Evolutionary conservation across 2,329 filamentous ascomycete species (phyloP).

Genomic region (Lasiodiplodia hormozganensis): DNA sequence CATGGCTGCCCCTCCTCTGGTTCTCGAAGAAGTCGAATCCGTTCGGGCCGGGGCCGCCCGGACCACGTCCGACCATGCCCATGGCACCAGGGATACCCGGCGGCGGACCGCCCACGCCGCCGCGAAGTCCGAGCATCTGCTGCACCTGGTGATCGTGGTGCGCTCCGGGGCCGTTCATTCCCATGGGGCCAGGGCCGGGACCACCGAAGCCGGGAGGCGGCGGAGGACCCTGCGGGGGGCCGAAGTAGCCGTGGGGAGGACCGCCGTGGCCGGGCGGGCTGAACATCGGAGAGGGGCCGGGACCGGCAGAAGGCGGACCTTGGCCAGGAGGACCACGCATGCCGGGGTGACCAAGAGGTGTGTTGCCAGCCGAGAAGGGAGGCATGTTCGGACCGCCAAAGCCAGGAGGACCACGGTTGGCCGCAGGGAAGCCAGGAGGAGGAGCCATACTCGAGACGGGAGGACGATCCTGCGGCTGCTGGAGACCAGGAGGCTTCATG

Average conservation of each 20-base stretch:
- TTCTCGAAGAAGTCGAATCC: slow-evolving; percentile 23
- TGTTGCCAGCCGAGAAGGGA: slow-evolving; percentile 45
- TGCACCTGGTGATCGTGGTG: slow-evolving; percentile 17
- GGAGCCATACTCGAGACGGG: slow-evolving; percentile 21
- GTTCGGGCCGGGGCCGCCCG: slow-evolving; percentile 2
- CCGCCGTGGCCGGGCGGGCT: slow-evolving; percentile 16
- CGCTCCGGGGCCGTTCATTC: slow-evolving; percentile 17
- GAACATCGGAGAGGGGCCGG: slow-evolving; percentile 23
- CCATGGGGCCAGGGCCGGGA: slow-evolving; percentile 26
- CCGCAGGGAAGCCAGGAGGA: slow-evolving; percentile 23
- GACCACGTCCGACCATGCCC: slow-evolving; percentile 12
- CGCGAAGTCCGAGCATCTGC: slow-evolving; percentile 20
- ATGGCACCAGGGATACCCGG: slow-evolving; percentile 19
- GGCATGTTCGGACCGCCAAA: slow-evolving; percentile 24
- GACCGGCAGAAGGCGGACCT: slow-evolving; percentile 13
- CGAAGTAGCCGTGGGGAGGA: slow-evolving; percentile 23
- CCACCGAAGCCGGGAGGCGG: slow-evolving; percentile 27
- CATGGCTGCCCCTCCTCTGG: slow-evolving; percentile 22
- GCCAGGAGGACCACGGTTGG: slow-evolving; percentile 27
- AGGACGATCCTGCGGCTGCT: slow-evolving; percentile 26
- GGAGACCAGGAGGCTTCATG: slow-evolving; percentile 27
- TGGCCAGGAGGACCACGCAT: slow-evolving; percentile 39
- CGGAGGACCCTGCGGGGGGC: slow-evolving; percentile 4
- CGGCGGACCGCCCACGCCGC: slow-evolving; percentile 22
- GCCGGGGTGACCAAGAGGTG: slow-evolving; percentile 47